phyloP scores from a whole-genome alignment of 108 stramenopile genomes.

The Parietichytrium sp. region DNA sequence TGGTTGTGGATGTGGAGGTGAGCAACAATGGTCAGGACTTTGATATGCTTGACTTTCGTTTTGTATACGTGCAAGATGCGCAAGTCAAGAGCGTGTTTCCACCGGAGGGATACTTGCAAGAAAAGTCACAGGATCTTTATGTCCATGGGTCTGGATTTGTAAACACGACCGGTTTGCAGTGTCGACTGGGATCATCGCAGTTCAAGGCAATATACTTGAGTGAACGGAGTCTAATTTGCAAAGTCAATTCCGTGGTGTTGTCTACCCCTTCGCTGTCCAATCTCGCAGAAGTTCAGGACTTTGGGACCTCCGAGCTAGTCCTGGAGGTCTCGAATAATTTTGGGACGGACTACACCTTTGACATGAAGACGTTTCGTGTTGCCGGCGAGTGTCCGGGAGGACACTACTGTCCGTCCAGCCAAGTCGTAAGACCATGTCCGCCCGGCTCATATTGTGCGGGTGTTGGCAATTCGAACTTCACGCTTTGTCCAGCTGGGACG shows the following conservation, averaged over 20 bases:
- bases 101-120: slow-evolving; percentile 14
- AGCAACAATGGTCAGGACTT: slow-evolving; percentile 68
- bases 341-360: slow-evolving; percentile 55
- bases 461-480: slow-evolving; percentile 61
- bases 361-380: slow-evolving; percentile 37
- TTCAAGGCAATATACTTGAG: slow-evolving; percentile 47
- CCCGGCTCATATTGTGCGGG: slow-evolving; percentile 58
- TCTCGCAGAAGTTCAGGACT: neutral
- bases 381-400: slow-evolving; percentile 27
- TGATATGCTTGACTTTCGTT: slow-evolving; percentile 51
- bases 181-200: slow-evolving; percentile 53
- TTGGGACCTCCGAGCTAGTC: neutral
- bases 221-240: no score
- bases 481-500: slow-evolving; percentile 64
- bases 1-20: slow-evolving; percentile 65
- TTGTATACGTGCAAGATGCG: slow-evolving; percentile 58
- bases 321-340: slow-evolving; percentile 61
- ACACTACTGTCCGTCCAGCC: neutral
- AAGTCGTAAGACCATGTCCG: slow-evolving; percentile 33
- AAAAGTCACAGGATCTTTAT: slow-evolving; percentile 42
- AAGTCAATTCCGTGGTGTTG: neutral
- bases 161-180: slow-evolving; percentile 56
- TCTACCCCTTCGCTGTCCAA: neutral
- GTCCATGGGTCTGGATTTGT: slow-evolving; percentile 56
- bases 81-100: slow-evolving; percentile 43